Evolutionary conservation across 441 rosid species (phyloP).

Genomic region (Corymbia calophylla): DNA sequence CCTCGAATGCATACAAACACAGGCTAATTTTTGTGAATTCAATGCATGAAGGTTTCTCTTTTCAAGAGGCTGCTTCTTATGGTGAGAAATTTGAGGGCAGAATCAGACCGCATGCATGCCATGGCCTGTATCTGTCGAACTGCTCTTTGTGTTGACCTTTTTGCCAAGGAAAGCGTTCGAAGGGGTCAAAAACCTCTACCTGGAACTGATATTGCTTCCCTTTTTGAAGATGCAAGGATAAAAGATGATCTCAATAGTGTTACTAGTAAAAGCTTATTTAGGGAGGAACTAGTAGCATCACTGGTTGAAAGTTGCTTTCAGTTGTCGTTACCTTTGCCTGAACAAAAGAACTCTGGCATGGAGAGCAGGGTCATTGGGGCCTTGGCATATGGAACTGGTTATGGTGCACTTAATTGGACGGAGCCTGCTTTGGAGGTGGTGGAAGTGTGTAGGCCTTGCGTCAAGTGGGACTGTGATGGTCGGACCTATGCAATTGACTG

Average conservation of each 20-base stretch:
- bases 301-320: constrained; percentile 99
- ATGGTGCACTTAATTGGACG: constrained; percentile 98
- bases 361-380: constrained; percentile 99
- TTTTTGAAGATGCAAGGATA: constrained; percentile 86
- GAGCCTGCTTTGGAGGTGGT: constrained; percentile 98
- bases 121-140: constrained; percentile 97
- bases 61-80: constrained; percentile 93
- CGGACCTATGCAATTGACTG: constrained; percentile 96
- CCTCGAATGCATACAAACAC: neutral
- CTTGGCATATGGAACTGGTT: constrained; percentile 98
- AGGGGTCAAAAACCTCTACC: constrained; percentile 98
- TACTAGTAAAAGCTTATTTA: constrained; percentile 79
- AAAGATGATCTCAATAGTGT: constrained; percentile 84
- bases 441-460: constrained; percentile 97
- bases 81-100: constrained; percentile 98
- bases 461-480: constrained; percentile 98
- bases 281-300: constrained; percentile 97
- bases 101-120: constrained; percentile 99
- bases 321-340: constrained; percentile 93
- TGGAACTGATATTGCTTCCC: constrained; percentile 97
- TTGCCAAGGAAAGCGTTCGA: constrained; percentile 93
- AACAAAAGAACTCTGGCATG: constrained; percentile 88
- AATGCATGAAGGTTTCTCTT: constrained; percentile 72
- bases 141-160: constrained; percentile 97
- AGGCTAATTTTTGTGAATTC: constrained; percentile 12